Conservation (phyloP, 2,329 filamentous ascomycete species). For the Aspergillus glaucus region DNA sequence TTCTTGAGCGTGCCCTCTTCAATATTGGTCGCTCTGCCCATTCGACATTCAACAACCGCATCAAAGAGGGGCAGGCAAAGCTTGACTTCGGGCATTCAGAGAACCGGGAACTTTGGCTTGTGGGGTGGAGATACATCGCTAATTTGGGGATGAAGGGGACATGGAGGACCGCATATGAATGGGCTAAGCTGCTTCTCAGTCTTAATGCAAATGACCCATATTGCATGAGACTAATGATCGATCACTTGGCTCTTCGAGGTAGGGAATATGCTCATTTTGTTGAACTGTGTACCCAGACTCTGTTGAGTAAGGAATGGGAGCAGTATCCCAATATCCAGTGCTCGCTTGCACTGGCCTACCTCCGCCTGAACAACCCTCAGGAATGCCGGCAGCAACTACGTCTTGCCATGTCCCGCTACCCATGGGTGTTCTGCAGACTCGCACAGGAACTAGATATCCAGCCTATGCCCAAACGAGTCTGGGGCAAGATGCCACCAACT, state of each 20-base stretch:
- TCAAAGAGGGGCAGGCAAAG: slow-evolving; percentile 72
- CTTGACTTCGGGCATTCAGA: slow-evolving; percentile 75
- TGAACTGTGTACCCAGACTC: slow-evolving; percentile 54
- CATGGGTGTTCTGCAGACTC: slow-evolving; percentile 77
- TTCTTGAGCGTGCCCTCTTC: slow-evolving; percentile 86
- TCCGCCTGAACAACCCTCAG: slow-evolving; percentile 61
- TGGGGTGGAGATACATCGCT: slow-evolving; percentile 79
- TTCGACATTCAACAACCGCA: slow-evolving; percentile 68
- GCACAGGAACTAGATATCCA: slow-evolving; percentile 76
- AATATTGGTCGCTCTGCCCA: slow-evolving; percentile 85
- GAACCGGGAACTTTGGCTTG: slow-evolving; percentile 89
- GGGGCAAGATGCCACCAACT: slow-evolving; percentile 67
- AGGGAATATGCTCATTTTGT: slow-evolving; percentile 71
- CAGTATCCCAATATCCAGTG: slow-evolving; percentile 65
- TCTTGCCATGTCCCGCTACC: slow-evolving; percentile 64
- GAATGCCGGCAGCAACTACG: slow-evolving; percentile 61
- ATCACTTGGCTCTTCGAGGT: slow-evolving; percentile 76
- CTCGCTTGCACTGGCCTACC: slow-evolving; percentile 67
- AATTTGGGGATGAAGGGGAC: slow-evolving; percentile 87
- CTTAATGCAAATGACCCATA: slow-evolving; percentile 77
- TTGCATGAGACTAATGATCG: slow-evolving; percentile 70
- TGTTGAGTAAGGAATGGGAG: slow-evolving; percentile 47
- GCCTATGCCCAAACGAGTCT: slow-evolving; percentile 68
- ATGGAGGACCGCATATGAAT: slow-evolving; percentile 87
- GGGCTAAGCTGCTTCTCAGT: slow-evolving; percentile 76